Conservation (phyloP, 805 yeast species). For the Blastobotrys mokoenaii region DNA sequence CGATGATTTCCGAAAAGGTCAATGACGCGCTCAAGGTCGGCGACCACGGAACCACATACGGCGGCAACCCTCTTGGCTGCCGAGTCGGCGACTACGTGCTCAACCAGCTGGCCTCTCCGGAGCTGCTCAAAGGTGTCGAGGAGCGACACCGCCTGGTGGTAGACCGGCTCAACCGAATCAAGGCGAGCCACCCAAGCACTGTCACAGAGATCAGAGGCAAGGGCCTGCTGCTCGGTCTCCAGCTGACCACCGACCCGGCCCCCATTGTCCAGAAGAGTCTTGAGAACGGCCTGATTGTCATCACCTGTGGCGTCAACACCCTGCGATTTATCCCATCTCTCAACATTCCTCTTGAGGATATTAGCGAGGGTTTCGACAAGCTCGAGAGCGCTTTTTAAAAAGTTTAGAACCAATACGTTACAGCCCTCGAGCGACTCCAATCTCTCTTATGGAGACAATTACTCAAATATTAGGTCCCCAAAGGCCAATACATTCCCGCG, state of each 20-base stretch:
- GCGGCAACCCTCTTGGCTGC: conserved; percentile 92
- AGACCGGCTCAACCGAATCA: conserved; percentile 32
- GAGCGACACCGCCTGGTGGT: conserved; percentile 51
- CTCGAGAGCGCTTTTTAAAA: conserved; percentile 45
- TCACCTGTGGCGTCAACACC: conserved; percentile 89
- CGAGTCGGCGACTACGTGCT: conserved; percentile 74
- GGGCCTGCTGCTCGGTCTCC: conserved; percentile 81
- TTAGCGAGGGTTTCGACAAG: conserved; percentile 63
- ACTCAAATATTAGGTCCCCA: neutral
- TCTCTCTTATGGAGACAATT: too few relatives aligned
- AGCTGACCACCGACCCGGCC: conserved; percentile 57
- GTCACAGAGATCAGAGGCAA: conserved; percentile 74
- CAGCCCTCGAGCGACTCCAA: too few relatives aligned
- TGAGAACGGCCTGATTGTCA: conserved; percentile 71
- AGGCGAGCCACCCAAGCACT: conserved; percentile 50
- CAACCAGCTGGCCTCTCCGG: conserved; percentile 50
- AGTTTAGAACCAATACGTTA: too few relatives aligned
- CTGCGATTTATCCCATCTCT: conserved; percentile 89
- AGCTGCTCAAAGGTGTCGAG: conserved; percentile 53
- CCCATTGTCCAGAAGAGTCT: conserved; percentile 60
- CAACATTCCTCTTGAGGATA: conserved; percentile 63
- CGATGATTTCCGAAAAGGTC: conserved; percentile 73
- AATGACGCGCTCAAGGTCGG: conserved; percentile 72
- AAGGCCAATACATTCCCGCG: too few relatives aligned
- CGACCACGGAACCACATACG: conserved; percentile 96